Percentiles rank a stretch among this genome's conserved stretches.
phyloP scores from a whole-genome alignment of 2,329 filamentous ascomycete species.

The Plectosphaerella cucumerina region DNA sequence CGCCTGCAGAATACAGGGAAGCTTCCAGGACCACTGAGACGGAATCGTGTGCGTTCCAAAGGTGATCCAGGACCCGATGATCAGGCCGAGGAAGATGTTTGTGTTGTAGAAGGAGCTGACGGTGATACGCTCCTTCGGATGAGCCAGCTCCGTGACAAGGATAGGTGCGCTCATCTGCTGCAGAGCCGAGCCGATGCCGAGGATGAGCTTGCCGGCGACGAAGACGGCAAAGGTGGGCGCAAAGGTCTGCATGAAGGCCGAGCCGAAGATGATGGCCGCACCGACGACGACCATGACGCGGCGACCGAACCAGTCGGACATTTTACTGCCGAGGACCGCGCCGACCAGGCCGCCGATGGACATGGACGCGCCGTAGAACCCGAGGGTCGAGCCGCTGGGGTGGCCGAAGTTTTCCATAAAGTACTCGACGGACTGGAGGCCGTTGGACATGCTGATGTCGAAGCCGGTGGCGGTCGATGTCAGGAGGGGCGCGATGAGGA shows the following conservation, averaged over 20 bases:
- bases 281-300: constrained; percentile 1
- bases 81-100: constrained; percentile 31
- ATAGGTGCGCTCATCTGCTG: constrained; percentile 22
- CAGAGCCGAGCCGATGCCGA: constrained; percentile 26
- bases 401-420: constrained; percentile 37
- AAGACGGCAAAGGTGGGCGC: constrained; percentile 20
- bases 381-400: constrained; percentile 28
- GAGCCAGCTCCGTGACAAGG: constrained; percentile 27
- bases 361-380: constrained; percentile 31
- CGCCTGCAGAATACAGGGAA: constrained; percentile 35
- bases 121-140: constrained; percentile 18
- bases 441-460: constrained; percentile 38
- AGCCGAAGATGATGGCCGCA: too few species aligned
- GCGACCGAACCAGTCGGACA: constrained; percentile 5
- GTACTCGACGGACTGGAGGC: constrained; percentile 34
- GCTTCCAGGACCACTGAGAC: constrained; percentile 6
- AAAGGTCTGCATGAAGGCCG: constrained; percentile 19
- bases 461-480: constrained; percentile 30
- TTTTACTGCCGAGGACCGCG: constrained; percentile 17
- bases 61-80: constrained; percentile 26
- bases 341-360: constrained; percentile 31
- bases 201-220: constrained; percentile 24
- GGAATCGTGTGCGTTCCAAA: constrained; percentile 5
- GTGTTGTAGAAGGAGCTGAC: too few species aligned
- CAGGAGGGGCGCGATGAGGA: constrained; percentile 24